Conservation (phyloP, 805 yeast genomes). For the Saturnispora quitensis region DNA sequence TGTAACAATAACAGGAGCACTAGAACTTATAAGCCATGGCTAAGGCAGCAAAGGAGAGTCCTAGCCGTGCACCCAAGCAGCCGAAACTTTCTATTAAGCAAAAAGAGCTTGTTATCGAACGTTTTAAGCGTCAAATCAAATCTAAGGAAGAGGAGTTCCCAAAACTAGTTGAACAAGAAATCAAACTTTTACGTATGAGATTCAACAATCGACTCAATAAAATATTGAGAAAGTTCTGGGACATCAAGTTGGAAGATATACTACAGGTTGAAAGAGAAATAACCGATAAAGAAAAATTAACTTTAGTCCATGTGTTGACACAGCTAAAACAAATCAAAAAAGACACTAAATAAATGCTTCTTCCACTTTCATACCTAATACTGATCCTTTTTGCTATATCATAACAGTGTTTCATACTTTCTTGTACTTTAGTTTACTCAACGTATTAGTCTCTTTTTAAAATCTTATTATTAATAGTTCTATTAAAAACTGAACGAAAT, state of each 20-base stretch:
- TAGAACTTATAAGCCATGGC: neutral
- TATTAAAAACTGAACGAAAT: neutral
- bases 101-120: slow-evolving; percentile 29
- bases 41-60: neutral
- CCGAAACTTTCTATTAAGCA: slow-evolving; percentile 26
- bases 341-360: neutral
- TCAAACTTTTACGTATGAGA: slow-evolving; percentile 24
- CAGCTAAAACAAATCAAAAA: slow-evolving; percentile 15
- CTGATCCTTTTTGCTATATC: neutral
- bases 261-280: slow-evolving; percentile 37
- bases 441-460: neutral
- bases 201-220: slow-evolving; percentile 35
- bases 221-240: slow-evolving; percentile 42
- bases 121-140: slow-evolving; percentile 17
- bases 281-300: slow-evolving; percentile 22
- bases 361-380: neutral
- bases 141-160: slow-evolving; percentile 16
- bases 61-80: neutral
- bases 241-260: slow-evolving; percentile 36
- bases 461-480: neutral
- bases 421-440: neutral
- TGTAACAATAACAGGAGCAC: neutral
- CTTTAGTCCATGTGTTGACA: slow-evolving; percentile 21
- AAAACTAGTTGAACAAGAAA: slow-evolving; percentile 15
- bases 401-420: neutral